Base-by-base conservation (phyloP, 805 yeast species). In the Kazachstania taianensis region DNA sequence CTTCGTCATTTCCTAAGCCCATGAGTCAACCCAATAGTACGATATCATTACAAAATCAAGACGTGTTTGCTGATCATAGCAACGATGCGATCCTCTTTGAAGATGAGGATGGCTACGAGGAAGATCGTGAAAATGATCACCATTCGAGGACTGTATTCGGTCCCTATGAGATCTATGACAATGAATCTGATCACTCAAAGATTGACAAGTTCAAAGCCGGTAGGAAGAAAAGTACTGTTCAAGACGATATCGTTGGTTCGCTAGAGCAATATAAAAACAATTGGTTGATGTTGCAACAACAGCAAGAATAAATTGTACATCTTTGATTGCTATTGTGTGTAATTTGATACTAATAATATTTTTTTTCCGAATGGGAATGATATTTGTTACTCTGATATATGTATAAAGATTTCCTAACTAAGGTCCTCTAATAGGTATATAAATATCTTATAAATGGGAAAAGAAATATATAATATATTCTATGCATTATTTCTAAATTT, bases 201-300 rank as follows among this genome's bases (percentile, higher is more conserved):
- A 25, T 35, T 15, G 19, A 33, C 14, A 36, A 25, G 16, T 23
- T 40, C 18, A 36, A 33, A 15, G 33, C 22, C 16, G 50, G 50
- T 15, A 45, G 61, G 25, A 56, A 53, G 36, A 50, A 58, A 5
- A 53, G 58, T 28, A 40, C 52, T 8, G 32, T 54, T 14, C 57
- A 57, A 39, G 58, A 53, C 28, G 61, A 57, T 35, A 46, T 53
- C 26, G 57, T 58, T 20, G 60, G 59, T 4, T 57, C 62, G 5
- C 40, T 57, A 35, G 63, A 58, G 33, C 60, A 56, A 38, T 58
- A 57, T 37, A 58, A 57, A 42, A 58, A 57, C 37, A 57, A 58
- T 35, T 58, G 63, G 63, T 38, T 58, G 23, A 53, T 57, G 48
- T 40, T 57, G 27, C 62, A 58, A 44, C 56, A 52, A 30, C 55